A percentile compares a stretch with the other conserved stretches of the same genome.
phyloP scores from a whole-genome alignment of 1,284 basidiomycete genomes.

The Malassezia vespertilionis region DNA sequence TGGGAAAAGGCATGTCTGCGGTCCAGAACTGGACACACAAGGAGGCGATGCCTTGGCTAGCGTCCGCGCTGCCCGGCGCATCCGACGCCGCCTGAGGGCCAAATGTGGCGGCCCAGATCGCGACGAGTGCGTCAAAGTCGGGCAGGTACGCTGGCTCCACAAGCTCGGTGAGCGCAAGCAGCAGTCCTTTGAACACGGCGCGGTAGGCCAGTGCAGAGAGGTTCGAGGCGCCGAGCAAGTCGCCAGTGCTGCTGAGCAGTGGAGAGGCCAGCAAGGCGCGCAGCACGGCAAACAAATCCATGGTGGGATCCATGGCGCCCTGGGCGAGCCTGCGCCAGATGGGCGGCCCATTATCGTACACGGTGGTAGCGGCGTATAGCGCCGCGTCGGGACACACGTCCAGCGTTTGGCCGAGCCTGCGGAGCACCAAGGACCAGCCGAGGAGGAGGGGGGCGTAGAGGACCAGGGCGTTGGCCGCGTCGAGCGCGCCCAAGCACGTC shows the following conservation, averaged over 20 bases:
- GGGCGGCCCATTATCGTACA: constrained; percentile 32
- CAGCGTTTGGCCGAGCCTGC: constrained; percentile 40
- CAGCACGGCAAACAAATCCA: constrained; percentile 38
- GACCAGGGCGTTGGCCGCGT: constrained; percentile 51
- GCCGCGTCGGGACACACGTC: constrained; percentile 20
- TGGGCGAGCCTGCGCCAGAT: constrained; percentile 47
- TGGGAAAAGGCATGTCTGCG: constrained; percentile 56
- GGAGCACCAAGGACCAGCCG: constrained; percentile 65
- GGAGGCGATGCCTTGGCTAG: constrained; percentile 56
- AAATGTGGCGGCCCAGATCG: constrained; percentile 69
- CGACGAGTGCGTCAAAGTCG: constrained; percentile 58
- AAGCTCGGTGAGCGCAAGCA: constrained; percentile 61
- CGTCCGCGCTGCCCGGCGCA: constrained; percentile 20
- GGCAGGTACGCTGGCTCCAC: constrained; percentile 56
- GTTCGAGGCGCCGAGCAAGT: constrained; percentile 18
- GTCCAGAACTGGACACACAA: constrained; percentile 71
- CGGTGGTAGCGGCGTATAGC: constrained; percentile 21
- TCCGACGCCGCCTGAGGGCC: constrained; percentile 49
- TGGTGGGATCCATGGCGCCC: constrained; percentile 43
- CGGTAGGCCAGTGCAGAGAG: constrained; percentile 71
- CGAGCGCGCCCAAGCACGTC: constrained; percentile 55
- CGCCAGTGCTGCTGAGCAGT: constrained; percentile 26
- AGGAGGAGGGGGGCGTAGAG: constrained; percentile 62
- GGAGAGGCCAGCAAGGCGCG: constrained; percentile 37
- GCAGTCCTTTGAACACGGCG: constrained; percentile 64